phyloP scores from a whole-genome alignment of 2,329 filamentous ascomycete species.

The Pseudogymnoascus sp. region DNA sequence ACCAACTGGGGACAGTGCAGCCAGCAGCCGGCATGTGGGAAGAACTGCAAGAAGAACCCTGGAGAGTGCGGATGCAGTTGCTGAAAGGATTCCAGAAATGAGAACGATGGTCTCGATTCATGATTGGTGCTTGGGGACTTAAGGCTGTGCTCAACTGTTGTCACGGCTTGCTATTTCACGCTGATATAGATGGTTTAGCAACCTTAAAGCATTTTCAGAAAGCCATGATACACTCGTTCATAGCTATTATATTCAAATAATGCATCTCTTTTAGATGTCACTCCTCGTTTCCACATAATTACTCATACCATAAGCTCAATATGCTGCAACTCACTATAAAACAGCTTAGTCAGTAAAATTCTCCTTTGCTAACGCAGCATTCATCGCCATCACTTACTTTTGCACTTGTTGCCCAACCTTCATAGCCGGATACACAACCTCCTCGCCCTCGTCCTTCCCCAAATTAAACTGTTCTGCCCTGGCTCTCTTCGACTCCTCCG shows the following conservation, averaged over 20 bases:
- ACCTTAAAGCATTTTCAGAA: background rate
- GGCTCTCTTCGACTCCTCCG: slow-evolving; percentile 36
- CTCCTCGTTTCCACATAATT: background rate
- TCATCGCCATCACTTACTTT: slow-evolving; percentile 34
- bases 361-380: background rate
- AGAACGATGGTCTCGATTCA: background rate
- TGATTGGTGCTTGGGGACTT: background rate
- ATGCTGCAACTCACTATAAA: background rate
- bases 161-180: background rate
- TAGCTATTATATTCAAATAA: background rate
- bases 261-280: background rate
- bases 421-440: slow-evolving; percentile 40
- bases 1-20: background rate
- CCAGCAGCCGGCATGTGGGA: background rate
- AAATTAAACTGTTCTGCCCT: slow-evolving; percentile 39
- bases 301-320: background rate
- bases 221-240: background rate
- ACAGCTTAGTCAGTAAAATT: background rate
- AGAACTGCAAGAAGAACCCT: background rate
- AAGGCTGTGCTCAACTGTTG: background rate
- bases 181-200: background rate
- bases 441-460: slow-evolving; percentile 46
- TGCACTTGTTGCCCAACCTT: slow-evolving; percentile 53
- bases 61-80: background rate
- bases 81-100: background rate